phyloP scores from a whole-genome alignment of 73 alveolate species.

The Paramecium primaurelia region DNA sequence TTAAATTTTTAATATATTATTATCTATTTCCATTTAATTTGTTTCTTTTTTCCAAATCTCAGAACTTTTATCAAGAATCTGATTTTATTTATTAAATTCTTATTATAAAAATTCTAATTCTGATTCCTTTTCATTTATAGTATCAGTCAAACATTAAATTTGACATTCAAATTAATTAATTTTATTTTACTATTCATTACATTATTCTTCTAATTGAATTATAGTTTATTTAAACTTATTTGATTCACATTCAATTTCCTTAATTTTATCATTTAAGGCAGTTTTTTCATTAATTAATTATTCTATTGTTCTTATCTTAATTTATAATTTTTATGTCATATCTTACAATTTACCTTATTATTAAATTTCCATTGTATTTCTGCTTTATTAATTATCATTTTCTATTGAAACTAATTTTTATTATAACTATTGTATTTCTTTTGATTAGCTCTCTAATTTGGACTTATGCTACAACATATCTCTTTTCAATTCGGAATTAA shows the following conservation, averaged over 20 bases:
- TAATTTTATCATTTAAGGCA: background rate
- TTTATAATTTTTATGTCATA: slow-evolving; percentile 4
- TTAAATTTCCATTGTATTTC: background rate
- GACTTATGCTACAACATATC: background rate
- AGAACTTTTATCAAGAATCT: background rate
- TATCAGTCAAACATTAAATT: background rate
- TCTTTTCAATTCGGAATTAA: background rate
- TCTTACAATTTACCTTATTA: slow-evolving; percentile 7
- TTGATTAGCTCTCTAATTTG: background rate
- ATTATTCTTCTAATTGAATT: background rate
- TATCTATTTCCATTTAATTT: background rate
- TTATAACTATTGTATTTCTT: background rate
- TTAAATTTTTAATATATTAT: background rate
- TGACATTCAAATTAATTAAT: background rate
- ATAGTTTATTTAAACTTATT: background rate
- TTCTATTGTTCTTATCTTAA: background rate
- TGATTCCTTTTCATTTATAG: background rate
- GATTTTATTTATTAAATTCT: background rate
- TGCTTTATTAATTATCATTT: background rate
- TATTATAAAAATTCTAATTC: background rate
- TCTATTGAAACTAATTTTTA: background rate
- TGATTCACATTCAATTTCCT: background rate
- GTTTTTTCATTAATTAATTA: background rate
- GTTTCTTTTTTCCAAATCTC: background rate
- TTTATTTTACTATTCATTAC: background rate